A percentile compares a stretch with the other conserved stretches of the same genome.
phyloP scores from a whole-genome alignment of 2,329 filamentous ascomycete genomes.

The Fusarium sarcochroum region DNA sequence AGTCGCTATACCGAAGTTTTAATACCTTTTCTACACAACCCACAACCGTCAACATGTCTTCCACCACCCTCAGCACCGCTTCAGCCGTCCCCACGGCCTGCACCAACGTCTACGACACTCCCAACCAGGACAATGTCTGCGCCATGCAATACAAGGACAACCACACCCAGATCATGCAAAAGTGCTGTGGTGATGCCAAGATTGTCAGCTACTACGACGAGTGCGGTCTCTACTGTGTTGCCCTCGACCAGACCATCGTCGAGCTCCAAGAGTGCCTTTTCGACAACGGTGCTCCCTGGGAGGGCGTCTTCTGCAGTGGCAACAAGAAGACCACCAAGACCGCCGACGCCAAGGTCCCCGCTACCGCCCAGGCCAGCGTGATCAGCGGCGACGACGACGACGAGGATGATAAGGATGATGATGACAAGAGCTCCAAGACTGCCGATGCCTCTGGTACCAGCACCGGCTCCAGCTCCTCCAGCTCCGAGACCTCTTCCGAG shows the following conservation, averaged over 20 bases:
- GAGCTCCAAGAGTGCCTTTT: slow-evolving; percentile 56
- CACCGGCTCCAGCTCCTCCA: slow-evolving; percentile 22
- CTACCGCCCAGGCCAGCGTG: slow-evolving; percentile 52
- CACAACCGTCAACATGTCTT: slow-evolving; percentile 35
- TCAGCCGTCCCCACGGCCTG: slow-evolving; percentile 30
- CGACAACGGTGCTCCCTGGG: slow-evolving; percentile 54
- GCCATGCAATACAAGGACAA: slow-evolving; percentile 58
- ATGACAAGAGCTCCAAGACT: slow-evolving; percentile 16
- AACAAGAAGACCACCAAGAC: slow-evolving; percentile 53
- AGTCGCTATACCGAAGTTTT: slow-evolving; percentile 14
- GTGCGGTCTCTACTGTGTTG: slow-evolving; percentile 66
- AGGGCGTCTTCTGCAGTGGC: slow-evolving; percentile 61
- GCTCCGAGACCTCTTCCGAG: slow-evolving; percentile 25
- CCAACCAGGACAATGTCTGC: slow-evolving; percentile 61
- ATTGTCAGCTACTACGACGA: slow-evolving; percentile 61
- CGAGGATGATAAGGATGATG: slow-evolving; percentile 19
- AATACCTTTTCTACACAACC: slow-evolving; percentile 40
- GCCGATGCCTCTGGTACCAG: slow-evolving; percentile 19
- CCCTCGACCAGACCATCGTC: slow-evolving; percentile 50
- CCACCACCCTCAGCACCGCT: slow-evolving; percentile 35
- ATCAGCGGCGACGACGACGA: slow-evolving; percentile 43
- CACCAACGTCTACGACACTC: slow-evolving; percentile 57
- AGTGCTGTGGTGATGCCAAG: slow-evolving; percentile 61
- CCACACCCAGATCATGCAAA: slow-evolving; percentile 58
- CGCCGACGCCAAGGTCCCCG: slow-evolving; percentile 43